These are phyloP conservation scores for Pleurozium schreberi DNA, from an alignment of 225 moss, liverwort and hornwort genomes.

Conservation along the genomic window DNA sequence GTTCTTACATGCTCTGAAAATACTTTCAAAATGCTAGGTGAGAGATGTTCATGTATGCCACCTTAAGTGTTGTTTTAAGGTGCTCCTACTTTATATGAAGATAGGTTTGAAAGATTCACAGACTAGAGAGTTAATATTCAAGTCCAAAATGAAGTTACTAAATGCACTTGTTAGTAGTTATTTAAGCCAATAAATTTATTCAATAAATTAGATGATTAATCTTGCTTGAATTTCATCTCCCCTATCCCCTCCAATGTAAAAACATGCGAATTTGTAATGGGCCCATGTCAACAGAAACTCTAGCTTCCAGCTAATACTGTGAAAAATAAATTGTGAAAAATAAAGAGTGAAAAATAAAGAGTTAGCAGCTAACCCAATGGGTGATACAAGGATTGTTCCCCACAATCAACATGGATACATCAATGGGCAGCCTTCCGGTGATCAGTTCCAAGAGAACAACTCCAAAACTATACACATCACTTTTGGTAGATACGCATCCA, in stretches of 20 bases:
- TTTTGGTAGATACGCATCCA: conserved; percentile 22
- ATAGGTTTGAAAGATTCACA: too few relatives aligned
- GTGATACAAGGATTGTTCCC: rapidly evolving
- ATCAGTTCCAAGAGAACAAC: conserved; percentile 48
- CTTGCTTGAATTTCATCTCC: background rate
- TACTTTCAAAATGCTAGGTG: too few relatives aligned
- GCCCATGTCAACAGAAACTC: background rate
- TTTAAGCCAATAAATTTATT: background rate
- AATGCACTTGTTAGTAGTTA: background rate
- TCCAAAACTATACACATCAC: conserved; percentile 67
- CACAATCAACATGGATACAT: background rate
- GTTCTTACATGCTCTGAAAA: background rate
- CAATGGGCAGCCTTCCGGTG: conserved; percentile 15
- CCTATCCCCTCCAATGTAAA: background rate
- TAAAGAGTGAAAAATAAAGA: background rate
- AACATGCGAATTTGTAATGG: background rate
- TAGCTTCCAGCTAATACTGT: background rate
- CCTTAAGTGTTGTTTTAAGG: background rate
- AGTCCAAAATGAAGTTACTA: background rate
- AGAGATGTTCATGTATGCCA: background rate
- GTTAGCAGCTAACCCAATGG: background rate
- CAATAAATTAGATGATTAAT: background rate
- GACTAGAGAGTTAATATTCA: background rate
- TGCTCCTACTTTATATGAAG: background rate
- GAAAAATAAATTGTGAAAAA: background rate